Conservation (phyloP, 805 yeast genomes). For the Yamadazyma nakazawae region DNA sequence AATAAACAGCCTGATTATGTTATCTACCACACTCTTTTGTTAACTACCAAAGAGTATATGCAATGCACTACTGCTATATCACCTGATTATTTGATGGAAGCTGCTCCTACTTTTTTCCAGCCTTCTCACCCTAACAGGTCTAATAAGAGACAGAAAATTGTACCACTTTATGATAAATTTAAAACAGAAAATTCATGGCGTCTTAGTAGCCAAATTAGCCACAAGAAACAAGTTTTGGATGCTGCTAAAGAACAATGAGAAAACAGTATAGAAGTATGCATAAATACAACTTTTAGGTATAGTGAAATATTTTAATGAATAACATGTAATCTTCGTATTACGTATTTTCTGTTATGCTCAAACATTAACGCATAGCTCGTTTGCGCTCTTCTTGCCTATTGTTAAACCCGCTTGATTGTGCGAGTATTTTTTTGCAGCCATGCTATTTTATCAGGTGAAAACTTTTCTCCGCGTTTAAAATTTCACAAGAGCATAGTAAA, state of each 20-base stretch:
- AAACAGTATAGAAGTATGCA: background rate
- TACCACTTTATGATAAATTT: conserved; percentile 64
- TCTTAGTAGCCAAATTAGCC: conserved; percentile 44
- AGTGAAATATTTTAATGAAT: no score
- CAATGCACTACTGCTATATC: conserved; percentile 81
- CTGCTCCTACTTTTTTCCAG: conserved; percentile 72
- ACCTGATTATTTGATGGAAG: conserved; percentile 71
- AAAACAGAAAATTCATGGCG: conserved; percentile 75
- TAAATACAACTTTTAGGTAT: background rate
- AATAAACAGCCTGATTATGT: conserved; percentile 70
- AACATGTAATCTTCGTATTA: background rate
- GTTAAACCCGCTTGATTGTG: background rate
- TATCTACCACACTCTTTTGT: conserved; percentile 73
- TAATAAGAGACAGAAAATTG: conserved; percentile 60
- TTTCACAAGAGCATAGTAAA: conserved; percentile 7
- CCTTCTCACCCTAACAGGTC: conserved; percentile 52
- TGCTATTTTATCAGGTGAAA: background rate
- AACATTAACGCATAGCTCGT: no score
- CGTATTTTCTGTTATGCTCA: no score
- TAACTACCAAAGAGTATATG: conserved; percentile 90
- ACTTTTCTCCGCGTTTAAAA: conserved; percentile 8
- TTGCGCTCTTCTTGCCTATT: background rate
- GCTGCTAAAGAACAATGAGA: background rate
- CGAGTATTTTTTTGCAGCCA: conserved; percentile 4
- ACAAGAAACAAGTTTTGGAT: conserved; percentile 15